Conservation (phyloP, 2,329 filamentous ascomycete genomes). For the Fusarium verticillioides region DNA sequence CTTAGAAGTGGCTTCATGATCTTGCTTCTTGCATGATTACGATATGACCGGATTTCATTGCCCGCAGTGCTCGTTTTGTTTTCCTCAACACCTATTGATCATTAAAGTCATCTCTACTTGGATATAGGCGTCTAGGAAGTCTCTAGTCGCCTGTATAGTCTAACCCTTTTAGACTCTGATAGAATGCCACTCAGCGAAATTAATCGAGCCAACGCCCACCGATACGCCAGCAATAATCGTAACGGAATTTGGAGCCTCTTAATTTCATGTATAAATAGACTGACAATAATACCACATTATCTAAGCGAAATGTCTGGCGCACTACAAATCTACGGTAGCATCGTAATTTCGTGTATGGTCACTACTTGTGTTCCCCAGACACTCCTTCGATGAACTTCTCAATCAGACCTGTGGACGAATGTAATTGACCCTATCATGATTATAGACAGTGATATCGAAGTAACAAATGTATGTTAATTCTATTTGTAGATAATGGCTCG, state of each 20-base stretch:
- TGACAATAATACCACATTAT: neutral
- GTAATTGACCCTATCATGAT: no score
- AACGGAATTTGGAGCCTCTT: neutral
- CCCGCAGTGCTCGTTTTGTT: neutral
- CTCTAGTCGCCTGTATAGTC: neutral
- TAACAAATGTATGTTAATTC: neutral
- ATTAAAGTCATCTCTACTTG: neutral
- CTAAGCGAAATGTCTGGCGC: neutral
- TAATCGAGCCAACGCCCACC: neutral
- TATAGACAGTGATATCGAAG: neutral
- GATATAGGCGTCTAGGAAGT: neutral
- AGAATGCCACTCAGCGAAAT: neutral
- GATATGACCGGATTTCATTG: neutral
- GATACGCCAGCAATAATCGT: neutral
- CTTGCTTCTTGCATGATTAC: neutral
- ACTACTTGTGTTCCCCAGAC: neutral
- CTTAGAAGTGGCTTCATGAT: neutral
- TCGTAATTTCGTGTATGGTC: neutral
- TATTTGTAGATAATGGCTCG: neutral
- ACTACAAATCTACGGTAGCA: neutral
- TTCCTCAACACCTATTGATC: rapidly evolving
- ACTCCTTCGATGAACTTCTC: neutral
- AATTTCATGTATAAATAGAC: neutral
- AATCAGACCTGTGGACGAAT: no score
- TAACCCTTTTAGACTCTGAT: neutral